phyloP scores from a whole-genome alignment of 805 yeast species.

The Candida caryicola region DNA sequence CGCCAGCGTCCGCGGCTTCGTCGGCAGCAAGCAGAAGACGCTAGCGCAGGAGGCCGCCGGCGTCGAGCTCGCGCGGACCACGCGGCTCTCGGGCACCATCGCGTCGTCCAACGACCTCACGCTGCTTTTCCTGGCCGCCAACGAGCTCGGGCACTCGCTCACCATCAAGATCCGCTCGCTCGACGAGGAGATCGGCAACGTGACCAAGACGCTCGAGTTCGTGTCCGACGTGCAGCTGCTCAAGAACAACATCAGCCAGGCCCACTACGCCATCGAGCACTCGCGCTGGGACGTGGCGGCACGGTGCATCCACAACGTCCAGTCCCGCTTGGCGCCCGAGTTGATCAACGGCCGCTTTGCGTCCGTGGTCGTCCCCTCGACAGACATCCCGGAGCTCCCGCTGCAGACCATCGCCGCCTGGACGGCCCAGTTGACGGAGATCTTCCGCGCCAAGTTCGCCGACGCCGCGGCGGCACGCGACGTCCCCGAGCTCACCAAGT shows the following conservation, averaged over 20 bases:
- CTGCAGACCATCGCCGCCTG: constrained; percentile 52
- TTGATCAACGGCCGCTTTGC: constrained; percentile 67
- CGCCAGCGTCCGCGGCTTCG: constrained; percentile 23
- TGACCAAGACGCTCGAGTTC: constrained; percentile 58
- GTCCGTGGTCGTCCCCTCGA: constrained; percentile 76
- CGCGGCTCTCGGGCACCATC: constrained; percentile 58
- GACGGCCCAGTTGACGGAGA: constrained; percentile 52
- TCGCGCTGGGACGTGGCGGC: constrained; percentile 80
- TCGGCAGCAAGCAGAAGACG: constrained; percentile 23
- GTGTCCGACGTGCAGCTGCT: constrained; percentile 65
- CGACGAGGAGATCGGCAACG: constrained; percentile 67
- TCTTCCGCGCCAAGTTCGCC: constrained; percentile 63
- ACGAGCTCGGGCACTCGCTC: constrained; percentile 61
- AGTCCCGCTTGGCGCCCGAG: constrained; percentile 47
- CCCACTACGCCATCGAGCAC: constrained; percentile 64
- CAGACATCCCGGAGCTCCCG: constrained; percentile 83
- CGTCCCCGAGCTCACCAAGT: constrained; percentile 68
- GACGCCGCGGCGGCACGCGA: constrained; percentile 65
- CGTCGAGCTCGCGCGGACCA: constrained; percentile 57
- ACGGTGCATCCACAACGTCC: constrained; percentile 47
- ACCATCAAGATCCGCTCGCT: constrained; percentile 67
- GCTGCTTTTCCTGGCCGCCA: constrained; percentile 55
- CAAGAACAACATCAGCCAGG: constrained; percentile 61
- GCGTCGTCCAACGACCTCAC: constrained; percentile 55
- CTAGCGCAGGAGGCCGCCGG: constrained; percentile 40